Evolutionary conservation across 2,329 filamentous ascomycete genomes (phyloP), one percentile per base, ranked within the genome.

Genomic region (Colletotrichum musae): DNA sequence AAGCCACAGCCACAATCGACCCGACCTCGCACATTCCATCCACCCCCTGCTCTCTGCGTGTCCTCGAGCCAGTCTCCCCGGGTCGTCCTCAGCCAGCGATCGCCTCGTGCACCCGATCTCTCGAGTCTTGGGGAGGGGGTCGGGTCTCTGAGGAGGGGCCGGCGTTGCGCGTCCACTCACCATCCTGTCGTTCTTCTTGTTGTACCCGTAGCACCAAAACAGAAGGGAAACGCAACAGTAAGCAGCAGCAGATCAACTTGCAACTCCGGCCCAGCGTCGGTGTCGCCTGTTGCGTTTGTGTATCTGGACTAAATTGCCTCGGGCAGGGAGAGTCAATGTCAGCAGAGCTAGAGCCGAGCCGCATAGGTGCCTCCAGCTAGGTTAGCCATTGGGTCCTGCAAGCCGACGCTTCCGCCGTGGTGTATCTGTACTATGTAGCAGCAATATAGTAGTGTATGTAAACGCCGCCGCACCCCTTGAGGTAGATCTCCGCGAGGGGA

Each of bases 41-140:
- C 21, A 41, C 5, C 41, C n/a, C 16, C 9, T 59, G 45, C 32
- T 7, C 45, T 45, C 32, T 56, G 21, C 61, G 12, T 26, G 26
- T n/a, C 5, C 18, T 24, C 5, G 21, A 52, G n/a, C 56, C 41
- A 65, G 61, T 32, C 50, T 65, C 53, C 54, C 50, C 65, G n/a
- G 61, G 56, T 57, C 56, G 39, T 53, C 47, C 47, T 65, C 66
- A 41, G 50, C 54, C 63, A 69, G 66, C 66, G 66, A 69, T 69
- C 56, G 66, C 50, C 66, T 66, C 66, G 56, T 57, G 61, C 61
- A 69, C 56, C 56, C 61, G 62, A 65, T 69, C 66, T 47, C 36
- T 48, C 9, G 45, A 58, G 65, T 47, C 62, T 45, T 32, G 36
- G 28, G n/a, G 26, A 21, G 32, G 32, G 32, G 32, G 32, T 36